Evolutionary conservation across 1,284 basidiomycete genomes (phyloP).

Genomic region (Pseudozyma sp.): DNA sequence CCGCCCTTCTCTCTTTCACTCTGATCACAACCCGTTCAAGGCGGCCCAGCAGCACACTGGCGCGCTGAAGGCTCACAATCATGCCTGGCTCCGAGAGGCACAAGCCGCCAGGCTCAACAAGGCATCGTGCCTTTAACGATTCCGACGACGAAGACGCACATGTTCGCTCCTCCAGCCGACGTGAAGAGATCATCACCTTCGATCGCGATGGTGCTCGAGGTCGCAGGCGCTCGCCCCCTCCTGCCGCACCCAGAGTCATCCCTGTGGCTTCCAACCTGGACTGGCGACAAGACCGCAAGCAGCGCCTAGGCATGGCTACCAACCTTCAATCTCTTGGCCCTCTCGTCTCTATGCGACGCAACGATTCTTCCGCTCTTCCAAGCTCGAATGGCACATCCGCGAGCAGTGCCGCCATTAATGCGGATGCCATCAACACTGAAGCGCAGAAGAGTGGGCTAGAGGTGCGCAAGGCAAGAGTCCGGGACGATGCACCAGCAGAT

Average conservation of each 20-base stretch:
- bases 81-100: constrained; percentile 11
- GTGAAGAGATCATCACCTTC: constrained; percentile 31
- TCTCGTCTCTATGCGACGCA: constrained; percentile 36
- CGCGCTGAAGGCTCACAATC: background rate
- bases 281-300: constrained; percentile 62
- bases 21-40: background rate
- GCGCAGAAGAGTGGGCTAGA: constrained; percentile 55
- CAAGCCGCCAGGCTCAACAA: constrained; percentile 3
- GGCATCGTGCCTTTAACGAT: constrained; percentile 28
- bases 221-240: constrained; percentile 8
- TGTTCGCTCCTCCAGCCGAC: constrained; percentile 7
- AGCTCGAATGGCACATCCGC: background rate
- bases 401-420: background rate
- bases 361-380: constrained; percentile 20
- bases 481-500: background rate
- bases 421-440: constrained; percentile 39
- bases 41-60: constrained; percentile 3
- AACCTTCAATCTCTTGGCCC: constrained; percentile 44
- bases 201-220: constrained; percentile 27
- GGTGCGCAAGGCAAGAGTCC: constrained; percentile 12
- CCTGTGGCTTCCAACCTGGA: constrained; percentile 49
- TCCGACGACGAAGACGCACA: constrained; percentile 33
- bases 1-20: background rate
- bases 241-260: constrained; percentile 35
- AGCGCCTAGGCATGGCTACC: constrained; percentile 48